Percentiles rank a stretch among this genome's conserved stretches.
phyloP scores from a whole-genome alignment of 2,329 filamentous ascomycete species.

The Fusarium aywerte region DNA sequence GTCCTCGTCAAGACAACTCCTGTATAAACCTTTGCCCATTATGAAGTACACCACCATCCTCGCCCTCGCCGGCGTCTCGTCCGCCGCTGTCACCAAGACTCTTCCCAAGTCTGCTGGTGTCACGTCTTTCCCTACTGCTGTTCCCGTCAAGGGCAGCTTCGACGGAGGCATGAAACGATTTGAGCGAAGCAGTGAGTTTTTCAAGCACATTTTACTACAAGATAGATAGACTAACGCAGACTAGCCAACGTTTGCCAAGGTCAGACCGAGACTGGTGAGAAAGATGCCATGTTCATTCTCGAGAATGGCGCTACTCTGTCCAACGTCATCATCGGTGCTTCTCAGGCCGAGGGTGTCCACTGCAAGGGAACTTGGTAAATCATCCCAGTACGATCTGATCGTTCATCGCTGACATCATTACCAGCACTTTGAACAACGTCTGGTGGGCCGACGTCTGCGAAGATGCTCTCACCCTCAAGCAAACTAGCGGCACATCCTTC shows the following conservation, averaged over 20 bases:
- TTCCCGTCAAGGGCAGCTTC: conserved; percentile 35
- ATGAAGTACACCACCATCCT: conserved; percentile 39
- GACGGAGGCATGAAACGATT: conserved; percentile 41
- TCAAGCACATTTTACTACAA: fast-evolving
- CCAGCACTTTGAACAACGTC: conserved; percentile 50
- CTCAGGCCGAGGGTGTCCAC: conserved; percentile 62
- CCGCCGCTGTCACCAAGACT: conserved; percentile 38
- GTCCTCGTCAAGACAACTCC: background rate
- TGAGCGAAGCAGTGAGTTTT: conserved; percentile 31
- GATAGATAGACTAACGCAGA: background rate
- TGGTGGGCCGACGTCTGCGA: conserved; percentile 56
- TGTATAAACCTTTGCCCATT: background rate
- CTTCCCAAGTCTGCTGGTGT: conserved; percentile 35
- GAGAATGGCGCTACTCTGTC: conserved; percentile 61
- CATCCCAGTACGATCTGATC: too few species aligned
- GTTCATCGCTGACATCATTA: background rate
- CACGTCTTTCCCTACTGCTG: conserved; percentile 35
- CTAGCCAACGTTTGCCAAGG: conserved; percentile 42
- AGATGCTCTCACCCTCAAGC: conserved; percentile 52
- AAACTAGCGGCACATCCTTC: conserved; percentile 53
- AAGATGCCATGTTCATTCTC: conserved; percentile 62
- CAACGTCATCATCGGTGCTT: conserved; percentile 65
- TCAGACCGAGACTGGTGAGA: conserved; percentile 43
- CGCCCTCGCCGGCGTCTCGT: conserved; percentile 33
- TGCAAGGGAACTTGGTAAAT: conserved; percentile 57